These are phyloP conservation scores for Silybum marianum DNA, from an alignment of 129 eudicot species.

Conservation along the genomic window DNA sequence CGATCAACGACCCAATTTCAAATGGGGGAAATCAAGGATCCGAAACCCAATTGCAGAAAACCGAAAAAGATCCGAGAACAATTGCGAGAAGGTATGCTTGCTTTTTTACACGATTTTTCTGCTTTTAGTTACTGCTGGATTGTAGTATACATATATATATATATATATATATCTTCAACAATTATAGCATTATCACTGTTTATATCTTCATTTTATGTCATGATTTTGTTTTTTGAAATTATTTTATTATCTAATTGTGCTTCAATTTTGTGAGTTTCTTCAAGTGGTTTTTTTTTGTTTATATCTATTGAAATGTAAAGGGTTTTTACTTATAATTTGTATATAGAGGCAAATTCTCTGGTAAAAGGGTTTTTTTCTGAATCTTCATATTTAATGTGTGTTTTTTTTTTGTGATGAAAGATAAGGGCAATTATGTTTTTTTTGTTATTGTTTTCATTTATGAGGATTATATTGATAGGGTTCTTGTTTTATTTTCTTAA, in stretches of 20 bases:
- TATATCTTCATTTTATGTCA: neutral
- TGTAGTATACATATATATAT: no score
- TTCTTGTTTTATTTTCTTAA: conserved; percentile 5
- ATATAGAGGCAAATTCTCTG: conserved; percentile 4
- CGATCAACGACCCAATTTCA: conserved; percentile 15
- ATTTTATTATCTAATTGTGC: neutral
- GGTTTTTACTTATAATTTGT: neutral
- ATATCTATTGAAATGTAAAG: neutral
- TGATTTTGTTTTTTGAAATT: neutral
- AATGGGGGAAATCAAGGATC: conserved; percentile 4
- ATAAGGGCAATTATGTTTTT: neutral
- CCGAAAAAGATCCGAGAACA: conserved; percentile 30
- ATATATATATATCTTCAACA: neutral
- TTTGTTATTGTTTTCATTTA: neutral
- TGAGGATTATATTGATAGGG: neutral
- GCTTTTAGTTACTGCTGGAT: neutral
- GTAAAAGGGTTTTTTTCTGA: conserved; percentile 10
- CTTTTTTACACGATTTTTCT: neutral
- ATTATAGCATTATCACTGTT: neutral
- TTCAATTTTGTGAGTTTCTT: neutral
- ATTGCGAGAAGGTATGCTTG: conserved; percentile 30
- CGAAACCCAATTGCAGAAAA: conserved; percentile 20
- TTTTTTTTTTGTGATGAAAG: neutral
- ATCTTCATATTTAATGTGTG: conserved; percentile 4
- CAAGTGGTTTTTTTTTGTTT: neutral